Base-by-base conservation (phyloP, 768 basidiomycete genomes). In the Boletus fagicola region DNA sequence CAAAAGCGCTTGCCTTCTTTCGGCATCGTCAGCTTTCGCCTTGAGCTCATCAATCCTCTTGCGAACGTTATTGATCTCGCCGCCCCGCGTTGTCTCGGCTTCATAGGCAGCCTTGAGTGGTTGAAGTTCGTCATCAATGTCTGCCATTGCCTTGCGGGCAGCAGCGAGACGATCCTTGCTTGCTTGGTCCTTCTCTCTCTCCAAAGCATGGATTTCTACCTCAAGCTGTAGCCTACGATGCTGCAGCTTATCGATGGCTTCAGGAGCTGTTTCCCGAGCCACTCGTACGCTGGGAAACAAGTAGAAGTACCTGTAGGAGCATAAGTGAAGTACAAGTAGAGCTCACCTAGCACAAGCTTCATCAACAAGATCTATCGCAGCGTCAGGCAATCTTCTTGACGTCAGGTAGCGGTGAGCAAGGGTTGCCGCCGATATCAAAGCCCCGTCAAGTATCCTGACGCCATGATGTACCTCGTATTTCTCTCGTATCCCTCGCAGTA, bases 391-490 rank as follows among this genome's bases (percentile, higher is more conserved):
- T 35, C 88, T 79, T 61, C 91, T 78, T 15, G 85, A 85, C 4
- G 92, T 92, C 51, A 99, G 77, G 66, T 98, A 99, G 36, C 96
- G 92, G 72, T 93, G 90, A 2, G 96, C 96, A 56, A 99, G 81
- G 15, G 87, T 88, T 0, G 94, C 94, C 10, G 96, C 95, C 12
- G 86, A 77, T 62, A 97, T 94, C 58, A 99, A 78, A 2, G 96
- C 87, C 9, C 85, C 84, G 65, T 98, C 96, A 59, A 86, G 78
- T 62, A 98, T 94, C 53, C 88, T 80, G 44, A 98, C 93, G 62
- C 92, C 92, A 57, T 94, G 92, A 65, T 92, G 88, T 1, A 95
- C 92, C 71, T 92, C 90, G 70, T 97, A 97, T 72, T 93, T 93
- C 68, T 96, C 94, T 43, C 90, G 81, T 69, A 98, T 93, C 56